Percentiles rank a stretch among this genome's conserved stretches.
Evolutionary conservation across 345 rosid species (phyloP).

Genomic region (Hibiscus syriacus): DNA sequence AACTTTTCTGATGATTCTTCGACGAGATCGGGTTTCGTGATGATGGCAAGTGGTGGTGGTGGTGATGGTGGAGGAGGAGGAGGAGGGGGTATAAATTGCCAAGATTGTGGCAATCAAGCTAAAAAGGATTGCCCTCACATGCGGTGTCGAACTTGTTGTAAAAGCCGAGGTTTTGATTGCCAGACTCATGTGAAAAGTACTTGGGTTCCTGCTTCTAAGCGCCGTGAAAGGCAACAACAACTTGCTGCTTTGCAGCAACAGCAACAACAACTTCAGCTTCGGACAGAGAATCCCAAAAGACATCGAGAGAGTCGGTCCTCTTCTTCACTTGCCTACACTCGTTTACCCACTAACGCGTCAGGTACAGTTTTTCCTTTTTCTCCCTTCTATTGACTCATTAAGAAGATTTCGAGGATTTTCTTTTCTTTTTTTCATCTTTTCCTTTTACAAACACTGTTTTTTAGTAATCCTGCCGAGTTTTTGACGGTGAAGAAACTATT

Average conservation of each 20-base stretch:
- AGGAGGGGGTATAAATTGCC: conserved; percentile 44
- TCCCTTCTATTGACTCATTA: no score
- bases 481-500: conserved; percentile 31
- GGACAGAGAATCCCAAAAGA: conserved; percentile 36
- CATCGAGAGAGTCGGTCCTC: conserved; percentile 41
- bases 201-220: conserved; percentile 75
- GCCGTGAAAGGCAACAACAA: conserved; percentile 61
- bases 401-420: no score
- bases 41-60: conserved; percentile 26
- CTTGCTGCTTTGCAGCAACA: conserved; percentile 24
- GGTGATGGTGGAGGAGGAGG: conserved; percentile 17
- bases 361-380: conserved; percentile 32
- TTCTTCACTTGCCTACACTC: conserved; percentile 11
- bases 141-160: conserved; percentile 82
- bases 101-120: conserved; percentile 91
- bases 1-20: conserved; percentile 44
- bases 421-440: conserved; percentile 3
- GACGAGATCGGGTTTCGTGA: conserved; percentile 39
- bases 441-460: conserved; percentile 23
- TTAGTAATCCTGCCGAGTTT: conserved; percentile 33
- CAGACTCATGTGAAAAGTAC: conserved; percentile 79
- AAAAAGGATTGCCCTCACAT: conserved; percentile 70
- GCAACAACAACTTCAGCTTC: conserved; percentile 19
- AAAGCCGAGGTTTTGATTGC: conserved; percentile 75
- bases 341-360: conserved; percentile 20